phyloP scores from a whole-genome alignment of 2,329 filamentous ascomycete genomes.

The Corynespora cassiicola region DNA sequence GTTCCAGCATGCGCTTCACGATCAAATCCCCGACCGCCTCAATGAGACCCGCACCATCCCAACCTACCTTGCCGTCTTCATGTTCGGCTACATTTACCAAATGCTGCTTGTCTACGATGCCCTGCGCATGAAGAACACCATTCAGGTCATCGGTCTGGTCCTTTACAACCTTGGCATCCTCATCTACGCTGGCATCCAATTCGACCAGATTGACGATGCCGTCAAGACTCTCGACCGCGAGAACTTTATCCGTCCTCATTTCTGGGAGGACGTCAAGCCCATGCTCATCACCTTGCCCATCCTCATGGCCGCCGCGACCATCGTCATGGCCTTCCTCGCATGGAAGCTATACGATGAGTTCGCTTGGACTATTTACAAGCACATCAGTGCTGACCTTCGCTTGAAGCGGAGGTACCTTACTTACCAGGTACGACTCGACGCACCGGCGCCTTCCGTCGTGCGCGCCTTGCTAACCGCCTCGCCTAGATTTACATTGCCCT shows the following conservation, averaged over 20 bases:
- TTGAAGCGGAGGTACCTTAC: conserved; percentile 97
- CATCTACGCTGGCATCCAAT: conserved; percentile 91
- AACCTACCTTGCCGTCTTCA: conserved; percentile 94
- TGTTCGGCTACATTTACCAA: conserved; percentile 95
- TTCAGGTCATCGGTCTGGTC: conserved; percentile 95
- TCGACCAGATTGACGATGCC: conserved; percentile 84
- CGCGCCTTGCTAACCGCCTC: conserved; percentile 15
- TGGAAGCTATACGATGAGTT: conserved; percentile 99
- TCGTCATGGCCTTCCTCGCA: conserved; percentile 76
- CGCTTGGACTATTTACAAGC: conserved; percentile 99
- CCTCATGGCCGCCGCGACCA: conserved; percentile 77
- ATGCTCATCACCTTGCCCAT: conserved; percentile 85
- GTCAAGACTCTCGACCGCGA: conserved; percentile 60
- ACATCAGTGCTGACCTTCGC: conserved; percentile 94
- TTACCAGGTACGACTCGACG: conserved; percentile 76
- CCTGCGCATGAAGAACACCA: conserved; percentile 93
- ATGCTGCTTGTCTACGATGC: conserved; percentile 92
- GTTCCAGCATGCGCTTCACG: conserved; percentile 71
- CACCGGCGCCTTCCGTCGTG: no score
- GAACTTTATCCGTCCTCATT: conserved; percentile 55
- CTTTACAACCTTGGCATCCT: conserved; percentile 90
- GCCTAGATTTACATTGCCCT: conserved; percentile 92
- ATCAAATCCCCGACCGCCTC: conserved; percentile 46
- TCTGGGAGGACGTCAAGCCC: conserved; percentile 75
- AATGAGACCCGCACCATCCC: conserved; percentile 73